A percentile compares a stretch with the other conserved stretches of the same genome.
Conservation (phyloP, 176 grass and related monocot genomes). For the Poa annua region DNA sequence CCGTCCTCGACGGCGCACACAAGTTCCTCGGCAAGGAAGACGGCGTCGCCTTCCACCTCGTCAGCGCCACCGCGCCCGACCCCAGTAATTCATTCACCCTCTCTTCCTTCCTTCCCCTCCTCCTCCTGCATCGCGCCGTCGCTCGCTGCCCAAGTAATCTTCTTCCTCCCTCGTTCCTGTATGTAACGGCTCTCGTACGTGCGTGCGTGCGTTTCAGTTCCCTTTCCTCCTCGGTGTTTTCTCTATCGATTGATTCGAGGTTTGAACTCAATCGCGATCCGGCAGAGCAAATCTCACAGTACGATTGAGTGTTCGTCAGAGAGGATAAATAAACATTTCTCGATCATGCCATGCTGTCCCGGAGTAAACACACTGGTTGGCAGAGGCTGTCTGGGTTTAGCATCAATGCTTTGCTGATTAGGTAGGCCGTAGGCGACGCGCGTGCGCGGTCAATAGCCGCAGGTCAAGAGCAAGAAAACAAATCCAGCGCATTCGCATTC, state of each 20-base stretch:
- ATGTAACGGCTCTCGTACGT: not conserved
- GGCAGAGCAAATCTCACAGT: not conserved
- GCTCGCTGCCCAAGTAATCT: too few species aligned
- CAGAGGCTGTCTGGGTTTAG: slow-evolving; percentile 4
- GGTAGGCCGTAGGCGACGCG: not conserved
- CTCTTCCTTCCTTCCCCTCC: not conserved
- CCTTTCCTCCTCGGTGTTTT: not conserved
- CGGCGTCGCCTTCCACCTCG: slow-evolving; percentile 62
- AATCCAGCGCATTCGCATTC: not conserved
- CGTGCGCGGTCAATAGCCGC: slow-evolving; percentile 9
- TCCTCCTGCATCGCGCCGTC: not conserved
- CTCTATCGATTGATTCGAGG: not conserved
- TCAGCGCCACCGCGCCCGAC: slow-evolving; percentile 74
- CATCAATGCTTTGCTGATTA: not conserved
- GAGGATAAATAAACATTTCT: not conserved
- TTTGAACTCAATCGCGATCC: not conserved
- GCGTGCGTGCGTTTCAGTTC: not conserved
- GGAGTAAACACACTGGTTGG: not conserved
- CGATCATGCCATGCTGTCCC: not conserved
- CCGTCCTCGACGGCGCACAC: slow-evolving; percentile 64
- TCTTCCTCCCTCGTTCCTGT: not conserved
- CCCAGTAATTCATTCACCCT: slow-evolving; percentile 17
- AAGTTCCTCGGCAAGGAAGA: slow-evolving; percentile 48
- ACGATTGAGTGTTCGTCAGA: too few species aligned
- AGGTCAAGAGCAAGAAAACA: not conserved